These are phyloP conservation scores for Melampsora larici-populina DNA, from an alignment of 1,284 basidiomycete genomes.

Conservation along the genomic window DNA sequence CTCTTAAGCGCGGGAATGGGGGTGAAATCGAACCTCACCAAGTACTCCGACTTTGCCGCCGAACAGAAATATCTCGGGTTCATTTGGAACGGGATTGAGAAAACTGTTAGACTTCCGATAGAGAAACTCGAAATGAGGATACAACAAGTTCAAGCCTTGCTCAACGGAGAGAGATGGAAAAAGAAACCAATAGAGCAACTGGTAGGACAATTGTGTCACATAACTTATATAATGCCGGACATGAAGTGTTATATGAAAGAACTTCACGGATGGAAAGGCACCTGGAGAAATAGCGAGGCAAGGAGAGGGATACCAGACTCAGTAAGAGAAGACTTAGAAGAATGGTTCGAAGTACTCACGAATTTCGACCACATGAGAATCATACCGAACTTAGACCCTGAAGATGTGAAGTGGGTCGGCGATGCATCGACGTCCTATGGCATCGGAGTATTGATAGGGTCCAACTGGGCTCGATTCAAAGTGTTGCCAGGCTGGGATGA, in stretches of 20 bases:
- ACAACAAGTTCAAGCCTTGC: not conserved
- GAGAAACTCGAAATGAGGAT: not conserved
- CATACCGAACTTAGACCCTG: too few relatives aligned
- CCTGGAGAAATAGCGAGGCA: not conserved
- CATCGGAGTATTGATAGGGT: too few relatives aligned
- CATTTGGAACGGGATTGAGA: not conserved
- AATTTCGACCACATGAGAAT: slow-evolving; percentile 8
- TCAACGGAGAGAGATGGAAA: not conserved
- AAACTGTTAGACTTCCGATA: not conserved
- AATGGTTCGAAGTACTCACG: not conserved
- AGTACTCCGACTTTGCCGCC: not conserved
- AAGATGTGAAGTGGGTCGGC: too few relatives aligned
- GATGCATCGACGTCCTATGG: too few relatives aligned
- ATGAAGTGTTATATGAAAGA: too few relatives aligned
- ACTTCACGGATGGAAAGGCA: not conserved
- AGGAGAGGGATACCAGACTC: not conserved
- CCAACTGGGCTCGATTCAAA: slow-evolving; percentile 1
- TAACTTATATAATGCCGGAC: too few relatives aligned
- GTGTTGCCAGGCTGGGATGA: not conserved
- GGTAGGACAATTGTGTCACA: too few relatives aligned
- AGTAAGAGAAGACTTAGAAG: not conserved
- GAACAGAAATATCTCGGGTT: too few relatives aligned
- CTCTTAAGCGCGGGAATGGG: not conserved
- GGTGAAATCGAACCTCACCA: not conserved
- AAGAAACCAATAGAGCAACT: not conserved